Conservation (phyloP, 139 green algal genomes). For the Micromonas pusilla region DNA sequence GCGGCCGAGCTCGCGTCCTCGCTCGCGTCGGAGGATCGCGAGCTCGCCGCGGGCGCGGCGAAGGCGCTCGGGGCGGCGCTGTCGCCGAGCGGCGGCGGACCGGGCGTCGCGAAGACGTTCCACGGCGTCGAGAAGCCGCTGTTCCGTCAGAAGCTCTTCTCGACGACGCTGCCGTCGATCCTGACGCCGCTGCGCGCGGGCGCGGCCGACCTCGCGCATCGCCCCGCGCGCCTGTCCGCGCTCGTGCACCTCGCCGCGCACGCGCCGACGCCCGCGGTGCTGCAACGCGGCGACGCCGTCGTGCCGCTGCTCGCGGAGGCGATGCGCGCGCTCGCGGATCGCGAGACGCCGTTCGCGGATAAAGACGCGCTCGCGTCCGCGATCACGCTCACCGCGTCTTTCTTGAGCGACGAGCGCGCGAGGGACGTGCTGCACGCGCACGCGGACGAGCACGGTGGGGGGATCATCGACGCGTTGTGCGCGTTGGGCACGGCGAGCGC, state of each 20-base stretch:
- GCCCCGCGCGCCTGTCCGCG: background rate
- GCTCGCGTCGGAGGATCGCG: background rate
- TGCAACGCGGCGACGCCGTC: background rate
- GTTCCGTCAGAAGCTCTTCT: background rate
- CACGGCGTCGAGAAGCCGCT: background rate
- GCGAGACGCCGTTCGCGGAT: background rate
- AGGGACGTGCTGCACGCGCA: background rate
- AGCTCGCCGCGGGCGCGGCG: background rate
- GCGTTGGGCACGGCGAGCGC: background rate
- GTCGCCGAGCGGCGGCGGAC: background rate
- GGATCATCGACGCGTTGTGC: constrained; percentile 2
- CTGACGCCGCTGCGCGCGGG: background rate
- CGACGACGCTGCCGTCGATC: background rate
- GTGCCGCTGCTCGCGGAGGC: background rate
- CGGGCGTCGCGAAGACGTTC: background rate
- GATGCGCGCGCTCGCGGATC: background rate
- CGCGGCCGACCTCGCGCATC: background rate
- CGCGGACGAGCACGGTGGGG: background rate
- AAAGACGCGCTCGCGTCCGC: background rate
- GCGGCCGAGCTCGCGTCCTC: background rate
- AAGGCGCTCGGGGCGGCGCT: background rate
- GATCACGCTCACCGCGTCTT: background rate
- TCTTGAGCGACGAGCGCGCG: background rate
- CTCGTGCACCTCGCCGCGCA: background rate
- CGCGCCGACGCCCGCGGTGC: background rate